Conservation (phyloP, 495 filamentous ascomycete genomes). For the Cercophora scortea region DNA sequence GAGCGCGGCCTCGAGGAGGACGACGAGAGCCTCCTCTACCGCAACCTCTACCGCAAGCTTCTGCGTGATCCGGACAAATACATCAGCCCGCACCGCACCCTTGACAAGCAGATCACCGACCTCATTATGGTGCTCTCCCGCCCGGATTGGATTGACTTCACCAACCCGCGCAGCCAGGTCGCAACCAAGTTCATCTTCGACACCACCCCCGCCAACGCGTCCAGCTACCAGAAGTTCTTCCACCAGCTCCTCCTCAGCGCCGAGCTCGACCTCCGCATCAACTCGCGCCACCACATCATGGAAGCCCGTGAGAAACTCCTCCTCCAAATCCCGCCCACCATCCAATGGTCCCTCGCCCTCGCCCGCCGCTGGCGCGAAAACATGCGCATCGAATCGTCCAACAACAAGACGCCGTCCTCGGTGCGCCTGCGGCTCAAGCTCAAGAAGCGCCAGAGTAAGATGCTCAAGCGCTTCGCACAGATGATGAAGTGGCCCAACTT, state of each 20-base stretch:
- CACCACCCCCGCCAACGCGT: constrained; percentile 23
- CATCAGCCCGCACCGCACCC: constrained; percentile 42
- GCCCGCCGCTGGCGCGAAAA: constrained; percentile 62
- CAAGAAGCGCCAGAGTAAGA: constrained; percentile 49
- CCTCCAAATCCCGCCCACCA: constrained; percentile 52
- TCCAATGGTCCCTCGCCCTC: constrained; percentile 61
- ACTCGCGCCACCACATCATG: constrained; percentile 43
- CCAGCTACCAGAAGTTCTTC: constrained; percentile 54
- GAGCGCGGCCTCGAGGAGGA: constrained; percentile 51
- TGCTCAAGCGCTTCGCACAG: constrained; percentile 56
- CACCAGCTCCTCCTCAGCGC: constrained; percentile 63
- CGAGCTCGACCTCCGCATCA: constrained; percentile 57
- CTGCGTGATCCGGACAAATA: constrained; percentile 45
- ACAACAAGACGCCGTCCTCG: constrained; percentile 29
- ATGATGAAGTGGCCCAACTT: constrained; percentile 71
- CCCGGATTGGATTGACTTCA: constrained; percentile 62
- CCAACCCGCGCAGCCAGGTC: constrained; percentile 53
- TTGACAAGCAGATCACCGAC: constrained; percentile 61
- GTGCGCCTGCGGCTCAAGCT: constrained; percentile 53
- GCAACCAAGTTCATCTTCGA: constrained; percentile 56
- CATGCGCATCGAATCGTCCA: constrained; percentile 48
- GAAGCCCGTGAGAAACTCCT: constrained; percentile 50
- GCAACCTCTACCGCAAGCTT: constrained; percentile 41
- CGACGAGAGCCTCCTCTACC: constrained; percentile 45
- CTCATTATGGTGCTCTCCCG: constrained; percentile 56